These are phyloP conservation scores for Persicaria tinctoria DNA, from an alignment of 148 eudicot species.

Conservation along the genomic window DNA sequence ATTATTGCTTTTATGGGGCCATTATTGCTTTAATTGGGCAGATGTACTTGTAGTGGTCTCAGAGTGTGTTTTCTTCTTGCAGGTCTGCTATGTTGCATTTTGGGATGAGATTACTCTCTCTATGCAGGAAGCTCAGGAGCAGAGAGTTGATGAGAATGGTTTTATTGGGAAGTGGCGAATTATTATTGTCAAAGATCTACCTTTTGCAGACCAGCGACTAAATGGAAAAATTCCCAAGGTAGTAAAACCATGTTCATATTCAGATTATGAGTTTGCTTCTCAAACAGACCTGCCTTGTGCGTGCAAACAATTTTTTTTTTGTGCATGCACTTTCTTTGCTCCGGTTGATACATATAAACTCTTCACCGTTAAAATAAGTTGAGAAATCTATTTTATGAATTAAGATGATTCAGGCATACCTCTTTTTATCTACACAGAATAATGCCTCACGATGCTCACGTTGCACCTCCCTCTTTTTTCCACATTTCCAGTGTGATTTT, in stretches of 20 bases:
- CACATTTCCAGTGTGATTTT: background rate
- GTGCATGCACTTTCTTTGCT: background rate
- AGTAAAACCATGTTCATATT: constrained; percentile 12
- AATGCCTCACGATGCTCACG: no score
- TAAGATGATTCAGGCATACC: background rate
- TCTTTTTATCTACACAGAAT: background rate
- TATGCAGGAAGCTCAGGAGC: constrained; percentile 61
- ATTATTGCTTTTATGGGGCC: background rate
- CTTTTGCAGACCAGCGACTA: constrained; percentile 81
- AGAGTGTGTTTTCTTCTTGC: constrained; percentile 15
- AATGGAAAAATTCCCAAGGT: constrained; percentile 99
- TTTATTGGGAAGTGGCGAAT: constrained; percentile 90
- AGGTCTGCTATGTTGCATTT: constrained; percentile 98
- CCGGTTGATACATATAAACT: background rate
- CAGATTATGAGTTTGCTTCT: constrained; percentile 4
- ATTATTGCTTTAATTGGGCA: constrained; percentile 1
- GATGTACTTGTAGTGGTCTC: background rate
- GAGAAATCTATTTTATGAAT: background rate
- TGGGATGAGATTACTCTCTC: constrained; percentile 94
- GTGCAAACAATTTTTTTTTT: background rate
- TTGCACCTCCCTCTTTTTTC: background rate
- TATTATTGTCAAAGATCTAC: constrained; percentile 68
- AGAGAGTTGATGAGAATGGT: constrained; percentile 46
- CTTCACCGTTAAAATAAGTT: background rate
- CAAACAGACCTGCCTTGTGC: background rate